phyloP scores from a whole-genome alignment of 2,329 filamentous ascomycete species.

The Sclerotinia borealis region DNA sequence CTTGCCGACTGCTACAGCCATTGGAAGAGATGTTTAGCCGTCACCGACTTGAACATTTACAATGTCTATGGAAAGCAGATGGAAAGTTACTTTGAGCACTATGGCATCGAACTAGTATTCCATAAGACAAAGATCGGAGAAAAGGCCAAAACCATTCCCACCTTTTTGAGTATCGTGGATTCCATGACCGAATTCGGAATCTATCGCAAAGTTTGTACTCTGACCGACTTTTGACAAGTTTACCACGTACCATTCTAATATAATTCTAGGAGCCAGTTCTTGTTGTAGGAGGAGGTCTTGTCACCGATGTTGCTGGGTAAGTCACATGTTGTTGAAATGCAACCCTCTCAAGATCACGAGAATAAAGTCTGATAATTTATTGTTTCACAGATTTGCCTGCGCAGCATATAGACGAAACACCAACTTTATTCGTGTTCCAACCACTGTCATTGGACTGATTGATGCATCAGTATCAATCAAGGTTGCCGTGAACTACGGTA shows the following conservation, averaged over 20 bases:
- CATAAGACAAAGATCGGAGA: conserved; percentile 71
- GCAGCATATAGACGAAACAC: conserved; percentile 66
- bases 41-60: conserved; percentile 68
- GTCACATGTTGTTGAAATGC: conserved; percentile 20
- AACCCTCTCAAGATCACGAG: conserved; percentile 11
- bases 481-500: conserved; percentile 71
- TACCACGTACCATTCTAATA: conserved; percentile 10
- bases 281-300: conserved; percentile 61
- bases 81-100: conserved; percentile 60
- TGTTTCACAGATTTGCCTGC: conserved; percentile 53
- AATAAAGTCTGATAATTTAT: conserved; percentile 25
- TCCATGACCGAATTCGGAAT: conserved; percentile 70
- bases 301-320: conserved; percentile 71
- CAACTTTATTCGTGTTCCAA: conserved; percentile 68
- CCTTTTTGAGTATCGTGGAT: conserved; percentile 62
- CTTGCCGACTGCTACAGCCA: conserved; percentile 58
- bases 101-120: conserved; percentile 55
- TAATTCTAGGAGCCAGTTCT: conserved; percentile 52
- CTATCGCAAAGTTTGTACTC: conserved; percentile 48
- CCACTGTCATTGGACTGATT: conserved; percentile 69
- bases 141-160: conserved; percentile 68
- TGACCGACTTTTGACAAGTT: conserved; percentile 2
- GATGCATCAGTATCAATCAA: conserved; percentile 73
- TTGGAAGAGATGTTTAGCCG: conserved; percentile 60
- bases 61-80: conserved; percentile 61